Conservation (phyloP, 441 rosid genomes). For the Rhodomyrtus psidioides region DNA sequence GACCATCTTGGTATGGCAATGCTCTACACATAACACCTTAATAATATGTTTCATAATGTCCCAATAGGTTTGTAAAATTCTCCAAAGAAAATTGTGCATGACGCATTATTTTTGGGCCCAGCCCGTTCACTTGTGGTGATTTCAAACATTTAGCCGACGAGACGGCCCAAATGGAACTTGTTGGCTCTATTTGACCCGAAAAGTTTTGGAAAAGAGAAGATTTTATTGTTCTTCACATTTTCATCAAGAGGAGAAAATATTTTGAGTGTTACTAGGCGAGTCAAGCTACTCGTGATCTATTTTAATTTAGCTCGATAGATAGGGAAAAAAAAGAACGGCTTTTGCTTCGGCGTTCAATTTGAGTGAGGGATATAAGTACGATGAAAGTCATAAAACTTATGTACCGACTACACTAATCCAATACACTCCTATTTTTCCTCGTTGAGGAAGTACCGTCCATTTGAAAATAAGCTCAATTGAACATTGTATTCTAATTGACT, state of each 20-base stretch:
- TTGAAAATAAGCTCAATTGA: not conserved
- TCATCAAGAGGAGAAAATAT: not conserved
- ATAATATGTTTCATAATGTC: not conserved
- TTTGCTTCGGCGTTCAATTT: not conserved
- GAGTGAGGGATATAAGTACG: not conserved
- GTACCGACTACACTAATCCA: not conserved
- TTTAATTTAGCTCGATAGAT: not conserved
- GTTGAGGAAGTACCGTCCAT: not conserved
- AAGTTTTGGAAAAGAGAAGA: not conserved
- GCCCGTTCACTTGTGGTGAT: not conserved
- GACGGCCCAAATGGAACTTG: not conserved
- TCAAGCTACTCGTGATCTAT: not conserved
- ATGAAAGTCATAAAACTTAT: not conserved
- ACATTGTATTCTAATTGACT: not conserved
- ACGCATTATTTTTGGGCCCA: not conserved
- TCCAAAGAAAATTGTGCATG: not conserved
- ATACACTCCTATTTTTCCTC: not conserved
- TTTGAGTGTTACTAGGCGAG: not conserved
- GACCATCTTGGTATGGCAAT: too few species aligned
- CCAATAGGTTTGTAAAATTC: not conserved
- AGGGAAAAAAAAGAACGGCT: not conserved
- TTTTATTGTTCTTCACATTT: not conserved
- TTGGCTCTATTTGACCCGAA: not conserved
- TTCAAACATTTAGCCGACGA: not conserved
- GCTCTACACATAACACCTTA: not conserved